Conservation (phyloP, 2,329 filamentous ascomycete species). For the Fonsecaea nubica region DNA sequence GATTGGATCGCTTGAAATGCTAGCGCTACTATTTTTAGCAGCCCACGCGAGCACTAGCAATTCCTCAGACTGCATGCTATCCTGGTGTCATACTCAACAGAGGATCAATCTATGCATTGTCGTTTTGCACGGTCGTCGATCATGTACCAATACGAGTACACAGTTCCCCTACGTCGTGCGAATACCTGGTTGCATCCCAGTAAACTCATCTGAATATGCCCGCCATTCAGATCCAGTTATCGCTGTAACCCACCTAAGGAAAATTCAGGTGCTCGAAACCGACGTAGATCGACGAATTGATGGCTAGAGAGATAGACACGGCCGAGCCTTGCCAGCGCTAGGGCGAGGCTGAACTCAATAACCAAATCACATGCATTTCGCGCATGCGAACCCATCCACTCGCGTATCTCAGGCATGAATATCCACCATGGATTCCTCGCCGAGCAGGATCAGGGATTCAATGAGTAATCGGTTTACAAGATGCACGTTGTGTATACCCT, state of each 20-base stretch:
- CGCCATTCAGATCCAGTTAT: background rate
- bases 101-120: background rate
- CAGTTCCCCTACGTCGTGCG: background rate
- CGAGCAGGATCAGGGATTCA: background rate
- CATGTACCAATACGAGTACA: background rate
- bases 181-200: background rate
- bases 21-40: constrained; percentile 14
- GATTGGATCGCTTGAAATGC: constrained; percentile 5
- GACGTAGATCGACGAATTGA: background rate
- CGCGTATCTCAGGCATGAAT: background rate
- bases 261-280: background rate
- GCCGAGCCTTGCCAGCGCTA: background rate
- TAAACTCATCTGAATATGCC: background rate
- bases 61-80: no score
- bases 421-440: background rate
- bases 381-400: background rate
- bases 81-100: background rate
- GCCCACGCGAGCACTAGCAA: constrained; percentile 6
- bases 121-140: background rate
- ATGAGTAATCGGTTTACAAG: background rate
- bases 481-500: background rate
- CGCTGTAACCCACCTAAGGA: background rate
- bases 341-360: background rate
- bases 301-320: background rate
- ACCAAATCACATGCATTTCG: background rate